Evolutionary conservation across 228 moss, liverwort and hornwort genomes (phyloP).

Genomic region (Sphagnum fallax): DNA sequence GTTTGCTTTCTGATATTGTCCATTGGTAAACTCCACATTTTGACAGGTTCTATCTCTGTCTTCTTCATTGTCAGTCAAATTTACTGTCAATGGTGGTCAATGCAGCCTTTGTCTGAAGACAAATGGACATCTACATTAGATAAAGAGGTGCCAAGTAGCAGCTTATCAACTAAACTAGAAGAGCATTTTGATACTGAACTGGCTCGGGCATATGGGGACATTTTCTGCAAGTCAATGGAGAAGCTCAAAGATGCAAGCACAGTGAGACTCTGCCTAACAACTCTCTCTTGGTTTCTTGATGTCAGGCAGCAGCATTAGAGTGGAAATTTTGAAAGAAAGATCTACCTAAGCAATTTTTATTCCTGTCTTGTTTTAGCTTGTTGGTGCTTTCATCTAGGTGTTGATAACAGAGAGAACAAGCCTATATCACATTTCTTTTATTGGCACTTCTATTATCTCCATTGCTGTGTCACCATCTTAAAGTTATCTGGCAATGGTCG

Average conservation of each 20-base stretch:
- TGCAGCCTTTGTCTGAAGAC: constrained; percentile 30
- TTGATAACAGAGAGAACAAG: too few relatives aligned
- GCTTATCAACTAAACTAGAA: constrained; percentile 22
- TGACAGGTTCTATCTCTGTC: too few relatives aligned
- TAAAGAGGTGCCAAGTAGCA: constrained; percentile 12
- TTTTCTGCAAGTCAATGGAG: constrained; percentile 53
- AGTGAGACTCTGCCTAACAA: constrained; percentile 20
- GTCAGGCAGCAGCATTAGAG: too few relatives aligned
- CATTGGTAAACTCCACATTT: too few relatives aligned
- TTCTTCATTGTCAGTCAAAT: too few relatives aligned
- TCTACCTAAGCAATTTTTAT: too few relatives aligned
- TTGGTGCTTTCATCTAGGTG: neutral
- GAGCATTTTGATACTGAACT: constrained; percentile 29
- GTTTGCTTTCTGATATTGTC: too few relatives aligned
- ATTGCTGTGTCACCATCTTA: neutral
- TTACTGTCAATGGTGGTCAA: neutral
- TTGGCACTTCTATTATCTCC: neutral
- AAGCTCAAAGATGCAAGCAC: constrained; percentile 51
- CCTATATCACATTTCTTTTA: too few relatives aligned
- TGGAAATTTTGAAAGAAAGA: too few relatives aligned
- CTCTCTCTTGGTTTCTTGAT: too few relatives aligned
- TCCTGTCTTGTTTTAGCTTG: neutral
- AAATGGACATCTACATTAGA: constrained; percentile 10
- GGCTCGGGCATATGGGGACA: constrained; percentile 39
- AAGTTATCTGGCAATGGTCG: neutral